Percentiles rank a stretch among this genome's conserved stretches.
These are phyloP conservation scores for Fusarium tanahbumbuense DNA, from an alignment of 2,329 filamentous ascomycete species.

Conservation along the genomic window DNA sequence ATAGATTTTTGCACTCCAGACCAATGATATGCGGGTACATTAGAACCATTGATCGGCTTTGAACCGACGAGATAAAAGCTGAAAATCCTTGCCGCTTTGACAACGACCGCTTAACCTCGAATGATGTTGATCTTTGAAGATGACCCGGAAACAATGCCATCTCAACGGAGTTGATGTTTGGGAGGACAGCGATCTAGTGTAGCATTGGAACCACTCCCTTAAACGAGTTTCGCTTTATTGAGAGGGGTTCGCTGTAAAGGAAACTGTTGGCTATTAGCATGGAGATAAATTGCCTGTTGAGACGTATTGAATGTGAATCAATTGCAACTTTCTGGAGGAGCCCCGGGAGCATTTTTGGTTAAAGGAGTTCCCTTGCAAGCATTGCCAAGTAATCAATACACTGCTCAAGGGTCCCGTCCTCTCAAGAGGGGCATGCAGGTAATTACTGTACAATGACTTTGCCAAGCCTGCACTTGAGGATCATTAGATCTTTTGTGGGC, in stretches of 20 bases:
- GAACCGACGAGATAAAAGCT: constrained; percentile 11
- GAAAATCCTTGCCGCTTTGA: neutral
- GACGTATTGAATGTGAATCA: constrained; percentile 2
- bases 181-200: constrained; percentile 3
- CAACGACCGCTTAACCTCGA: neutral
- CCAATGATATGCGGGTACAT: constrained; percentile 20
- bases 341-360: neutral
- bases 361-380: neutral
- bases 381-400: neutral
- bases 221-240: neutral
- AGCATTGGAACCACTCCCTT: neutral
- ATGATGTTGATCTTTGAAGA: neutral
- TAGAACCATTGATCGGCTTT: neutral
- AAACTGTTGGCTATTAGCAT: constrained; percentile 9
- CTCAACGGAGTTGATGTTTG: neutral
- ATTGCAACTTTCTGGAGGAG: neutral
- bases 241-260: constrained; percentile 1
- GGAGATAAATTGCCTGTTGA: neutral
- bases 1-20: constrained; percentile 5
- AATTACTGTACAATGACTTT: constrained; percentile 5
- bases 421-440: constrained; percentile 22
- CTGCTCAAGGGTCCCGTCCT: constrained; percentile 7
- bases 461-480: neutral
- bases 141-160: neutral
- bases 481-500: constrained; percentile 2